A percentile compares a stretch with the other conserved stretches of the same genome.
These are phyloP conservation scores for Fraxinus greggii DNA, from an alignment of 305 asterid genomes.

Conservation along the genomic window DNA sequence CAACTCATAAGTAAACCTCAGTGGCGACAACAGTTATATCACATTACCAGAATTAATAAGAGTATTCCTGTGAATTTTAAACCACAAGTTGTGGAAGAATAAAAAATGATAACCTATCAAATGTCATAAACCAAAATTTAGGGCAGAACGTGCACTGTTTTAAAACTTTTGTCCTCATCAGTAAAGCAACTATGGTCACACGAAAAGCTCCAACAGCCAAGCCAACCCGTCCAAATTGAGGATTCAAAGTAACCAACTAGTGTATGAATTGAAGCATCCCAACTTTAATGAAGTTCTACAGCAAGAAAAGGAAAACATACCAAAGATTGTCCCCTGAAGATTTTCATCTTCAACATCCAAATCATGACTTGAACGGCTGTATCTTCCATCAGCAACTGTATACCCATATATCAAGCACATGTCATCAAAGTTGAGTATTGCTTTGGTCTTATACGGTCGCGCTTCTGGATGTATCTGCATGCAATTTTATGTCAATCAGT, in stretches of 20 bases:
- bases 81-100: not conserved
- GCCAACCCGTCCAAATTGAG: not conserved
- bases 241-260: not conserved
- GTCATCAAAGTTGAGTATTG: conserved; percentile 39
- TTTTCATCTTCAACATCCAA: conserved; percentile 39
- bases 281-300: conserved; percentile 4
- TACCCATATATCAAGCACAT: conserved; percentile 42
- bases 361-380: conserved; percentile 50
- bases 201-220: not conserved
- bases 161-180: not conserved
- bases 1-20: conserved; percentile 1
- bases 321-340: conserved; percentile 28
- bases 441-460: conserved; percentile 33
- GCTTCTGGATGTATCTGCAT: conserved; percentile 45
- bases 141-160: not conserved
- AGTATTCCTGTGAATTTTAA: not conserved
- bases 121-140: not conserved
- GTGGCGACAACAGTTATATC: not conserved
- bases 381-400: conserved; percentile 48
- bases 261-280: not conserved
- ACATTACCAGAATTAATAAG: not conserved
- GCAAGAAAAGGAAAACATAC: conserved; percentile 23
- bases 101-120: not conserved
- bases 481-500: conserved; percentile 2
- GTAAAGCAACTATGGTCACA: not conserved